Percentiles rank a stretch among this genome's conserved stretches.
Conservation (phyloP, 2,329 filamentous ascomycete genomes). For the Clarireedia paspali region DNA sequence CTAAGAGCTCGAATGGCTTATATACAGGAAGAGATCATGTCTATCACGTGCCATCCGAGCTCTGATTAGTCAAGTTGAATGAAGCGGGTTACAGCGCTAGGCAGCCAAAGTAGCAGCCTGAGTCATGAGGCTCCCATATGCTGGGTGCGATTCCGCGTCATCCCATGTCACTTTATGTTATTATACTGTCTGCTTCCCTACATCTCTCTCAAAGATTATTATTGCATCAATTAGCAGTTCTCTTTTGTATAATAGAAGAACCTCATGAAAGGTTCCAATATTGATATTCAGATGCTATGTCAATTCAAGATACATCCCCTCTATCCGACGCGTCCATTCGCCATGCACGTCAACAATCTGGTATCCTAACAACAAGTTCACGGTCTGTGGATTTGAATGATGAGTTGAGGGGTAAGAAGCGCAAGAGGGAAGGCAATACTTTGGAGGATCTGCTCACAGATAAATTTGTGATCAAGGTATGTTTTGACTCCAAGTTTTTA, state of each 20-base stretch:
- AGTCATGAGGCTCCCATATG: no score
- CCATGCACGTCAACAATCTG: slow-evolving; percentile 22
- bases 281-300: slow-evolving; percentile 29
- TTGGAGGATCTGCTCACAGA: slow-evolving; percentile 29
- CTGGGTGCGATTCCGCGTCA: no score
- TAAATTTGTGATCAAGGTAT: slow-evolving; percentile 29
- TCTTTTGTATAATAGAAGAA: no score
- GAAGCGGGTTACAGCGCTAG: no score
- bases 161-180: no score
- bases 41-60: no score
- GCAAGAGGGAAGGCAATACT: slow-evolving; percentile 28
- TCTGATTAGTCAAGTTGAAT: no score
- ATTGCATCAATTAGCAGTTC: slow-evolving; percentile 9
- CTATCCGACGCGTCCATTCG: slow-evolving; percentile 23
- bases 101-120: no score
- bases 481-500: slow-evolving; percentile 1
- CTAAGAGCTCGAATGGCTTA: no score
- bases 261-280: slow-evolving; percentile 24
- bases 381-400: slow-evolving; percentile 21
- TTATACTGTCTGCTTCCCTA: background rate
- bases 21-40: no score
- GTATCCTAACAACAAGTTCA: slow-evolving; percentile 25
- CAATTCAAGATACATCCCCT: slow-evolving; percentile 21
- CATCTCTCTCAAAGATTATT: background rate
- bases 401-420: slow-evolving; percentile 23